Percentiles rank a stretch among this genome's conserved stretches.
Evolutionary conservation across 805 yeast genomes (phyloP).

Genomic region (Saccharomyces cerevisiae): DNA sequence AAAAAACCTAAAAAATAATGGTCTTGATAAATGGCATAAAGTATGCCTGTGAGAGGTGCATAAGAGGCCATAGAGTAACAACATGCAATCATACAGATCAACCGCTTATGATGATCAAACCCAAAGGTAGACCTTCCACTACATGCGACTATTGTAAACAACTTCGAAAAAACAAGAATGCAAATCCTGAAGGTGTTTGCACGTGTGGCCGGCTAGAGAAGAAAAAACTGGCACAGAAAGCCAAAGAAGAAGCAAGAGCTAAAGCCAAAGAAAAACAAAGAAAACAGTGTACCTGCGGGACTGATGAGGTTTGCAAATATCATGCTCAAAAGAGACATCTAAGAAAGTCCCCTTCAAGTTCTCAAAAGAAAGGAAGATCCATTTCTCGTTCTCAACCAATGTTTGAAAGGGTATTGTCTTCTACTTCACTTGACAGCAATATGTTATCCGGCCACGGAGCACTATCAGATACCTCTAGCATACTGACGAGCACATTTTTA

Average conservation of each 20-base stretch:
- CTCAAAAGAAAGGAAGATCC: not conserved
- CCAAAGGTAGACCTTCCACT: slow-evolving; percentile 92
- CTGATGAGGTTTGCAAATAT: slow-evolving; percentile 15
- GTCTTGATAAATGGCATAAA: slow-evolving; percentile 87
- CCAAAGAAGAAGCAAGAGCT: slow-evolving; percentile 27
- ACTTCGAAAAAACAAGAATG: slow-evolving; percentile 55
- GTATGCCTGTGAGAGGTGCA: slow-evolving; percentile 93
- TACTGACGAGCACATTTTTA: slow-evolving; percentile 11
- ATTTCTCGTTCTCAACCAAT: slow-evolving; percentile 1
- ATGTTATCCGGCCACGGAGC: slow-evolving; percentile 5
- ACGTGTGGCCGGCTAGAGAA: slow-evolving; percentile 54
- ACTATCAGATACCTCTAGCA: slow-evolving; percentile 11
- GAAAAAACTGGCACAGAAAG: slow-evolving; percentile 30
- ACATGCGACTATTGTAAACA: slow-evolving; percentile 85
- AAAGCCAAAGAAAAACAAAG: slow-evolving; percentile 18
- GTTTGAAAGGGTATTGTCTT: slow-evolving; percentile 8
- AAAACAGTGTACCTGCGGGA: slow-evolving; percentile 32
- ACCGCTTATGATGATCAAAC: slow-evolving; percentile 86
- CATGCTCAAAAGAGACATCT: slow-evolving; percentile 15
- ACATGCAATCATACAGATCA: slow-evolving; percentile 89
- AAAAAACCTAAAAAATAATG: slow-evolving; percentile 38
- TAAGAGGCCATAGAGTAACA: slow-evolving; percentile 92
- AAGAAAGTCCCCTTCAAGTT: slow-evolving; percentile 2
- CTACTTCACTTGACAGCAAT: slow-evolving; percentile 11
- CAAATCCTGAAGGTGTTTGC: slow-evolving; percentile 54